Percentiles rank a stretch among this genome's conserved stretches.
phyloP scores from a whole-genome alignment of 2,329 filamentous ascomycete species.

The Penicillium sp. region DNA sequence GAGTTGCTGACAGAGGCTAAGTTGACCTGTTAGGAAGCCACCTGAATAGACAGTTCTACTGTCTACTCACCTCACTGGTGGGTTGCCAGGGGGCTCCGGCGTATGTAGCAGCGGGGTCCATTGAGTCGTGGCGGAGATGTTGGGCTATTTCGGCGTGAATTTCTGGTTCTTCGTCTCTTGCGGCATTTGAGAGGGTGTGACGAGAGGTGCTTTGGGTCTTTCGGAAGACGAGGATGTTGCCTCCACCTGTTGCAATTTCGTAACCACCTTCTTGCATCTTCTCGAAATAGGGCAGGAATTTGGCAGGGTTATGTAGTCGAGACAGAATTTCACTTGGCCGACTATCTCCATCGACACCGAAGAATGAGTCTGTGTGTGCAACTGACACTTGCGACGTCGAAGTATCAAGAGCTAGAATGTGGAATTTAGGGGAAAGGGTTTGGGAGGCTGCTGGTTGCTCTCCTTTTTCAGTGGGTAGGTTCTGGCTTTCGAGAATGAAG shows the following conservation, averaged over 20 bases:
- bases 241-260: constrained; percentile 44
- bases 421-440: constrained; percentile 21
- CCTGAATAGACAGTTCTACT: constrained; percentile 22
- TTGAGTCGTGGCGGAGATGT: constrained; percentile 13
- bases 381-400: constrained; percentile 31
- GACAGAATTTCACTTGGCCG: constrained; percentile 39
- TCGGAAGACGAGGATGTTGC: constrained; percentile 44
- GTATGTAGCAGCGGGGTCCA: background rate
- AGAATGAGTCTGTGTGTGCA: constrained; percentile 37
- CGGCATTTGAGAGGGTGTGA: background rate
- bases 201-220: constrained; percentile 12
- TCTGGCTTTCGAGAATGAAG: constrained; percentile 6
- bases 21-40: constrained; percentile 31
- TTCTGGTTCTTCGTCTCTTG: constrained; percentile 2
- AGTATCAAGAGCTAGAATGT: constrained; percentile 42
- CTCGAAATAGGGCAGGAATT: constrained; percentile 43
- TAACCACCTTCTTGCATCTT: constrained; percentile 43
- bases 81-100: constrained; percentile 4
- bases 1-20: constrained; percentile 14
- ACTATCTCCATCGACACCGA: constrained; percentile 22
- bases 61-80: constrained; percentile 25
- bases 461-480: background rate
- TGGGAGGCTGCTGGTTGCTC: constrained; percentile 5
- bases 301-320: constrained; percentile 41
- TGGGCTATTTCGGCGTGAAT: constrained; percentile 13